These are phyloP conservation scores for Pythium angustatum DNA, from an alignment of 352 stramenopile genomes.

Conservation along the genomic window DNA sequence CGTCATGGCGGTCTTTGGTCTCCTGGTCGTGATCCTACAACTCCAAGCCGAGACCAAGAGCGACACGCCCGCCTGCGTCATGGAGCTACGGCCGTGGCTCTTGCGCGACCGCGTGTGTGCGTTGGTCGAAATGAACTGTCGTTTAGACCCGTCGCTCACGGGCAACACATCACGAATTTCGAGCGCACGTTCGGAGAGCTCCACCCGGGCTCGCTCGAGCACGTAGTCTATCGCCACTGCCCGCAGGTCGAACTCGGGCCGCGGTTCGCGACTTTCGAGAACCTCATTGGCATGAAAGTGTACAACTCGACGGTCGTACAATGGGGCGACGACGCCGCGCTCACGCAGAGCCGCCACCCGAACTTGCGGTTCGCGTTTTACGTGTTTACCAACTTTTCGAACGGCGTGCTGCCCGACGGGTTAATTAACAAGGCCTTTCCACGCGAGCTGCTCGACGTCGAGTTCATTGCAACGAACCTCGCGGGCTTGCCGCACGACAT, in stretches of 20 bases:
- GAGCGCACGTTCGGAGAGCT: slow-evolving; percentile 16
- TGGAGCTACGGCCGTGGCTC: slow-evolving; percentile 18
- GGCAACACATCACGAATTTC: slow-evolving; percentile 9
- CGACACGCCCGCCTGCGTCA: neutral
- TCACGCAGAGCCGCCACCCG: slow-evolving; percentile 6
- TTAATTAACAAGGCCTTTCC: neutral
- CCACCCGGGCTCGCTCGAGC: slow-evolving; percentile 25
- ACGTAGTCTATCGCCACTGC: slow-evolving; percentile 46
- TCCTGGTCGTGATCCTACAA: neutral
- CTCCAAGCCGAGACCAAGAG: neutral
- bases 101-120: slow-evolving; percentile 4
- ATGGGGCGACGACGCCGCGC: slow-evolving; percentile 16
- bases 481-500: neutral
- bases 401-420: slow-evolving; percentile 4
- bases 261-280: slow-evolving; percentile 30
- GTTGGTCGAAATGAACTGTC: slow-evolving; percentile 17
- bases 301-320: slow-evolving; percentile 21
- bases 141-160: neutral
- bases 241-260: slow-evolving; percentile 32
- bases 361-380: neutral
- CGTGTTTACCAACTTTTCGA: slow-evolving; percentile 1
- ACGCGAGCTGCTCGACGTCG: slow-evolving; percentile 7
- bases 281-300: slow-evolving; percentile 6
- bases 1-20: slow-evolving; percentile 1
- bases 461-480: slow-evolving; percentile 12